Conservation (phyloP, 1,284 basidiomycete genomes). For the Porogramme epimiltina region DNA sequence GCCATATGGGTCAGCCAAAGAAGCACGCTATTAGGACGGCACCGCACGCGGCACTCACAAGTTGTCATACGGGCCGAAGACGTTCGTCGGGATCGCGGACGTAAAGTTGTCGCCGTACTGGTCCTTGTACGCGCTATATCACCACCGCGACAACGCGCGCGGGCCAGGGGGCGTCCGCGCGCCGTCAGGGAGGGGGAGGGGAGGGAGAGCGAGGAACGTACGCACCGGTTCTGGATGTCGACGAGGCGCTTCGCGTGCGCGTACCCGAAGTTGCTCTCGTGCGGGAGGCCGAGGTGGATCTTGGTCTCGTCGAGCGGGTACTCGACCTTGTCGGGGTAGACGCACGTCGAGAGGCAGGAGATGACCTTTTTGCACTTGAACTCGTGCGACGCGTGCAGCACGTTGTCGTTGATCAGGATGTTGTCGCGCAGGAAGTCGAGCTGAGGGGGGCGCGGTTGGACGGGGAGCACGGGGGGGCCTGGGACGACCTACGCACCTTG, state of each 20-base stretch:
- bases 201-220: background rate
- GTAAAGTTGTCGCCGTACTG: slow-evolving; percentile 91
- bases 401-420: slow-evolving; percentile 88
- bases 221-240: slow-evolving; percentile 89
- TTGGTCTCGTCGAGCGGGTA: slow-evolving; percentile 91
- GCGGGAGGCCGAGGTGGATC: slow-evolving; percentile 86
- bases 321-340: slow-evolving; percentile 84
- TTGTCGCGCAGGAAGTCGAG: slow-evolving; percentile 89
- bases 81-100: slow-evolving; percentile 90
- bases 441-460: slow-evolving; percentile 36
- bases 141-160: background rate
- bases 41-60: slow-evolving; percentile 45
- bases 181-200: background rate
- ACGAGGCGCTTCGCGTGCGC: slow-evolving; percentile 93
- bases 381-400: slow-evolving; percentile 74
- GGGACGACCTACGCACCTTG: slow-evolving; percentile 53
- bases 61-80: slow-evolving; percentile 86
- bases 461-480: background rate
- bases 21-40: no score
- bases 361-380: slow-evolving; percentile 71
- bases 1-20: no score
- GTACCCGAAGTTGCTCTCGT: slow-evolving; percentile 90
- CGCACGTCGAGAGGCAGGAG: slow-evolving; percentile 86
- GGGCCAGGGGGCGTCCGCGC: background rate
- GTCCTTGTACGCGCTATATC: slow-evolving; percentile 81